A percentile compares a stretch with the other conserved stretches of the same genome.
phyloP scores from a whole-genome alignment of 2,329 filamentous ascomycete species.

The Xylariaceae sp. region DNA sequence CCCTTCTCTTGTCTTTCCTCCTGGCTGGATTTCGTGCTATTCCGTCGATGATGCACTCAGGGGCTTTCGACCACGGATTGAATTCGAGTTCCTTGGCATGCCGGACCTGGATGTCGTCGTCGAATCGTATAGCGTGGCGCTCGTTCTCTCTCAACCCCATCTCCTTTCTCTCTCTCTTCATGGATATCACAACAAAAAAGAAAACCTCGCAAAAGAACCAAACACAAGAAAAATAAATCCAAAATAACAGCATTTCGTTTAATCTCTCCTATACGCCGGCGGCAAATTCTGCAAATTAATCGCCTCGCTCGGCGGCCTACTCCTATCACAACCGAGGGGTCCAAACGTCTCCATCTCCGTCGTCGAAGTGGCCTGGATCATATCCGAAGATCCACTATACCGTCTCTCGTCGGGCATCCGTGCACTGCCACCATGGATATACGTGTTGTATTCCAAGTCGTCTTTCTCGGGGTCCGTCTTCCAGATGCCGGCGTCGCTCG shows the following conservation, averaged over 20 bases:
- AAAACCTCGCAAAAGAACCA: not conserved
- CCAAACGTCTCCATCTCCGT: constrained; percentile 20
- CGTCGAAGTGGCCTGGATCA: not conserved
- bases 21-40: too few relatives aligned
- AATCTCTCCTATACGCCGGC: constrained; percentile 14
- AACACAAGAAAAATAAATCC: not conserved
- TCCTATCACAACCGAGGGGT: constrained; percentile 13
- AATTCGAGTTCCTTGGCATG: too few relatives aligned
- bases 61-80: too few relatives aligned
- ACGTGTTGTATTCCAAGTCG: constrained; percentile 9
- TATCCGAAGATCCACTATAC: not conserved
- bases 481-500: constrained; percentile 18
- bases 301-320: constrained; percentile 10
- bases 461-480: constrained; percentile 22
- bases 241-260: not conserved
- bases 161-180: too few relatives aligned
- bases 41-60: too few relatives aligned
- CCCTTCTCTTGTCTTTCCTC: too few relatives aligned
- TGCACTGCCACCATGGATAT: not conserved
- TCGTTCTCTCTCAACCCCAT: too few relatives aligned
- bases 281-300: constrained; percentile 21
- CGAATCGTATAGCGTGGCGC: too few relatives aligned
- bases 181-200: too few relatives aligned
- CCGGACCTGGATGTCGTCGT: too few relatives aligned
- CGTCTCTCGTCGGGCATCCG: not conserved